These are phyloP conservation scores for Ambrosia artemisiifolia DNA, from an alignment of 129 eudicot species.

Conservation along the genomic window DNA sequence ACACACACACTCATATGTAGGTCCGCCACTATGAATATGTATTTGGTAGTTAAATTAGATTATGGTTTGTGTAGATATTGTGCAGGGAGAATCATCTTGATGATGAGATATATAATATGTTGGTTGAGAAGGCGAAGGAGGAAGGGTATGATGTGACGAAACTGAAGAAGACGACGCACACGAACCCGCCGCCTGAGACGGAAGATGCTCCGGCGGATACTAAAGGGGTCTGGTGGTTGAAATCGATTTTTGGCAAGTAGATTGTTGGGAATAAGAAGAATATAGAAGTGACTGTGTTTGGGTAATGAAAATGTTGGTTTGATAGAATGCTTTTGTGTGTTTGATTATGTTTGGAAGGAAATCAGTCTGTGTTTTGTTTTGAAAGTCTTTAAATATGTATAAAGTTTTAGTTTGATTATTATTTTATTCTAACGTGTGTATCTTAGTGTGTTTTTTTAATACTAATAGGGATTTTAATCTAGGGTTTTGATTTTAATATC, in stretches of 20 bases:
- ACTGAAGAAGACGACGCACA: constrained; percentile 68
- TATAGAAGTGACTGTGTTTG: not conserved
- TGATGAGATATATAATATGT: constrained; percentile 56
- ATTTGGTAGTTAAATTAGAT: not conserved
- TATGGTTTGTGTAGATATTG: constrained; percentile 48
- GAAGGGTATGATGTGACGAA: constrained; percentile 88
- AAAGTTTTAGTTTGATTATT: no score
- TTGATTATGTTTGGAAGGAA: not conserved
- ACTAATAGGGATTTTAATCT: no score
- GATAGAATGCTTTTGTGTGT: not conserved
- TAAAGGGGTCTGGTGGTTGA: constrained; percentile 91
- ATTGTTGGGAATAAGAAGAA: not conserved
- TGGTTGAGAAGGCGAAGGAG: constrained; percentile 65
- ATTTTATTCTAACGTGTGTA: no score
- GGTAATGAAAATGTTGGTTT: not conserved
- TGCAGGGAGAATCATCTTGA: constrained; percentile 60
- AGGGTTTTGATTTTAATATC: no score
- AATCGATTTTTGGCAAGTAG: constrained; percentile 65
- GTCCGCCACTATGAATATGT: no score
- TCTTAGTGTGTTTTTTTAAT: no score
- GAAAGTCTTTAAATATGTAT: no score
- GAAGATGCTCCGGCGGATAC: constrained; percentile 54
- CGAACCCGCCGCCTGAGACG: constrained; percentile 67
- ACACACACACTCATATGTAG: no score
- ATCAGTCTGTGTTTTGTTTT: no score